Evolutionary conservation across 2,329 filamentous ascomycete species (phyloP).

Genomic region (Tolypocladium tropicale): DNA sequence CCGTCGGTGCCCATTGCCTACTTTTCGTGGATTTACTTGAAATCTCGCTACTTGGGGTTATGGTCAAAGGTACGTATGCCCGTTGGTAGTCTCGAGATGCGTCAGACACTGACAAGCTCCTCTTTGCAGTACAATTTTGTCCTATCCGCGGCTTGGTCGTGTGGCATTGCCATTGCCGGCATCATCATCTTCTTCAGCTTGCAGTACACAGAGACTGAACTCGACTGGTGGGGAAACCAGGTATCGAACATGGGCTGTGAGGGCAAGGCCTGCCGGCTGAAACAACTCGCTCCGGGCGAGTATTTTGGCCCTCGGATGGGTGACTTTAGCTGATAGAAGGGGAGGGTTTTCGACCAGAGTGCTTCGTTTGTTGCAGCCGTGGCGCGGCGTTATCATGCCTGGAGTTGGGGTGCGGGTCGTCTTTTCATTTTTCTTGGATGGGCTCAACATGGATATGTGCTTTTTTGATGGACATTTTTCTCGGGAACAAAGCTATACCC

Average conservation of each 20-base stretch:
- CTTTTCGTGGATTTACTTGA: conserved; percentile 41
- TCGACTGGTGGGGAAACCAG: conserved; percentile 41
- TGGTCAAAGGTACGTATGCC: conserved; percentile 36
- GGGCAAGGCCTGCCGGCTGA: conserved; percentile 26
- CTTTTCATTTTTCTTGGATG: not conserved
- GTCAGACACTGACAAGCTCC: not conserved
- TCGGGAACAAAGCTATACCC: conserved; percentile 1
- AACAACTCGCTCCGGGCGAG: conserved; percentile 21
- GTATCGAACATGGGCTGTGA: conserved; percentile 31
- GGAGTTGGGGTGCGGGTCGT: not conserved
- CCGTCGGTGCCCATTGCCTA: conserved; percentile 41
- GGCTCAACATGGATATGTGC: not conserved
- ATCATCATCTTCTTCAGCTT: conserved; percentile 45
- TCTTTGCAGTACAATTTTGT: conserved; percentile 38
- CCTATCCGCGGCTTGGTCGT: conserved; percentile 38
- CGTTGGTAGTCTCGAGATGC: rapidly evolving
- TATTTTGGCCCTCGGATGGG: conserved; percentile 30
- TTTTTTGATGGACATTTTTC: not conserved
- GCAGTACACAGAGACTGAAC: conserved; percentile 29
- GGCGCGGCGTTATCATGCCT: not conserved
- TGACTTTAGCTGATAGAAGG: conserved; percentile 19
- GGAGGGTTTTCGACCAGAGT: not conserved
- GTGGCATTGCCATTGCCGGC: conserved; percentile 38
- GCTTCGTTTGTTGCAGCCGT: not conserved
- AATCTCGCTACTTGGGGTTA: conserved; percentile 35